Percentiles rank a stretch among this genome's conserved stretches.
phyloP scores from a whole-genome alignment of 2,329 filamentous ascomycete genomes.

The Grosmannia clavigera region DNA sequence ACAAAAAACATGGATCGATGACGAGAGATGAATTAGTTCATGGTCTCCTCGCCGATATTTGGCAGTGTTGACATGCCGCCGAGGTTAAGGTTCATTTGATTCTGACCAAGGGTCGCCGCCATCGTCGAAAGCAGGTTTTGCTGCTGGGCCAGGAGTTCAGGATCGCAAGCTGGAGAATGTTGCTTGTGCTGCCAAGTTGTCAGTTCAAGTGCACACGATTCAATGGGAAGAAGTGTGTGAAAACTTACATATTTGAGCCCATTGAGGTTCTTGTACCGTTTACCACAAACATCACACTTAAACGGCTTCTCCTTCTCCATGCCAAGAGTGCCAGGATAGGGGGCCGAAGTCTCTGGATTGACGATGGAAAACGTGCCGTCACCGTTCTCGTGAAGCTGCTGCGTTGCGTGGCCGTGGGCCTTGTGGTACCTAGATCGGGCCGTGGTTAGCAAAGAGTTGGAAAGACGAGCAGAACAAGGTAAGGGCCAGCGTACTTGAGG shows the following conservation, averaged over 20 bases:
- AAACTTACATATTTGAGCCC: constrained; percentile 82
- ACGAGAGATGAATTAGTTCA: constrained; percentile 12
- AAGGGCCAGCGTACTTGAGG: constrained; percentile 58
- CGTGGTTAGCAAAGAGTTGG: neutral
- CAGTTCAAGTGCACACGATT: constrained; percentile 13
- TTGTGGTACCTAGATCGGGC: constrained; percentile 45
- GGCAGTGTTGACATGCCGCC: constrained; percentile 20
- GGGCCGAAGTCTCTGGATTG: constrained; percentile 85
- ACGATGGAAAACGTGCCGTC: constrained; percentile 98
- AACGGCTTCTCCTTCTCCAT: constrained; percentile 99
- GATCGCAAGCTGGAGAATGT: constrained; percentile 81
- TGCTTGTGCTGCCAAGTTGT: constrained; percentile 49
- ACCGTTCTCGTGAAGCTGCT: constrained; percentile 90
- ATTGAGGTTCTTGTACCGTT: constrained; percentile 98
- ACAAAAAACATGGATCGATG: neutral
- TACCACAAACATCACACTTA: constrained; percentile 91
- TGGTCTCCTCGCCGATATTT: constrained; percentile 32
- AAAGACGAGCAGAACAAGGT: constrained; percentile 4
- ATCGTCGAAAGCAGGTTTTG: constrained; percentile 23
- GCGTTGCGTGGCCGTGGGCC: constrained; percentile 87
- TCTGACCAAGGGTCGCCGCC: constrained; percentile 17
- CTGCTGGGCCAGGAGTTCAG: constrained; percentile 48
- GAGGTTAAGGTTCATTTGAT: constrained; percentile 20
- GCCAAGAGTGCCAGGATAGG: constrained; percentile 91
- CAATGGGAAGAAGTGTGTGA: neutral